Evolutionary conservation across 176 grass and related monocot genomes (phyloP), one percentile per base, ranked within the genome.

Genomic region (Themeda triandra): DNA sequence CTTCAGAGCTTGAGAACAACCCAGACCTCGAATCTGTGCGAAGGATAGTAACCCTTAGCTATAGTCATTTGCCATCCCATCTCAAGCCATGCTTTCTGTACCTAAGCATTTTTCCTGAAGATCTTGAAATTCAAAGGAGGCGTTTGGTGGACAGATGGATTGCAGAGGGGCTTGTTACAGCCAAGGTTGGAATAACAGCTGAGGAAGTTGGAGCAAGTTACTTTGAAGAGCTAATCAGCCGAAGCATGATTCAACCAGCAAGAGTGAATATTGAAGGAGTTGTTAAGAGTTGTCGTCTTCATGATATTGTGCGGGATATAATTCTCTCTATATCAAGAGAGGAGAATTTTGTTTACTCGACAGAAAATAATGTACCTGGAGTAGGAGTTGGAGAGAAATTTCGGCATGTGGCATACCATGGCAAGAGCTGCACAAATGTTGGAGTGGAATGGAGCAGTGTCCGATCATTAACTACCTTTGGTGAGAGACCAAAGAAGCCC

Each of bases 61-160:
- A 73, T 41, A 73, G 1, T 6, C 23, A 71, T 12, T 42, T 71
- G 39, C 69, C 69, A 25, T 44, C 69, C 6, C 6, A 71, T 44
- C 72, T 84, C 23, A 77, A 84, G n/a, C 73, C 73, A 4, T 84
- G 63, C 2, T 58, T 77, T 56, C n/a, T 84, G 0, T 84, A 84
- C 45, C 18, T 84, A 54, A 84, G 73, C 6, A 84, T 77, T 13
- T 77, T 84, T 8, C 82, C 63, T 15, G 73, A 84, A 15, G 82
- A 84, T 56, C 77, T 42, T 12, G 17, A 77, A 4, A 76, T 77
- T 10, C 2, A 24, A 7, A 67, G 33, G 14, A 24, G 4, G 0
- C 63, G 46, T 2, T 8, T 72, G 69, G 40, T 72, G 9, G n/a
- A 46, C 3, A 28, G 69, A 3, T 72, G 69, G 69, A 71, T 42